Base-by-base conservation (phyloP, 441 rosid species). In the Pelargonium fulgidum region DNA sequence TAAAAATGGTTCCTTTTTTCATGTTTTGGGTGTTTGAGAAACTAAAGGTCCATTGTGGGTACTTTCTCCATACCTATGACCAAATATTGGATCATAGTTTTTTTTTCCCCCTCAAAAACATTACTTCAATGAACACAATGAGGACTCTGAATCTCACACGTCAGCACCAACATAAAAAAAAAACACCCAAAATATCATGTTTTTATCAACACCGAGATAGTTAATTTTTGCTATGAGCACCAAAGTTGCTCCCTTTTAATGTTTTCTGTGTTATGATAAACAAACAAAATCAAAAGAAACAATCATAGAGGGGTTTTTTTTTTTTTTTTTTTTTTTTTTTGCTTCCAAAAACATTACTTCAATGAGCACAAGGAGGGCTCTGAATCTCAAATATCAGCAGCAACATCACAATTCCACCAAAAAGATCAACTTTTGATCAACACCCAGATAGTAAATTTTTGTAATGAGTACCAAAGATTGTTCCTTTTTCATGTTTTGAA, bases 171-270 rank as follows among this genome's bases (percentile, higher is more conserved):
- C 4, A 50, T 50, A 12, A n/a, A 50, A 50, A 48, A 11, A 24
- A 24, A 1, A 3, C 56, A 45, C 70, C 12, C 39, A 67, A 13
- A 3, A 7, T 47, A 24, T 22, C 0, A 45, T 66, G 19, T 19
- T 66, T 66, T 66, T 10, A 66, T 16, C 29, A 66, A 24, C 68
- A 13, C 59, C 52, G n/a, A 22, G 42, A 48, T n/a, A 47, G 41
- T 29, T 20, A 17, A 44, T 67, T 47, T 52, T 12, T 13, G 14
- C 13, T 12, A 42, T 44, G 48, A 44, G 10, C 10, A 6, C 48
- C 13, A 44, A 44, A 44, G 48, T 1, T 1, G 2, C 48, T 44
- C 10, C 2, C 12, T 44, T 44, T 44, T 44, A 12, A 44, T 7
- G 12, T 9, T 44, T 44, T 12, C 9, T 44, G 48, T 44, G 9